These are phyloP conservation scores for Stagonosporopsis cucurbitacearum DNA, from an alignment of 2,329 filamentous ascomycete genomes.

Conservation along the genomic window DNA sequence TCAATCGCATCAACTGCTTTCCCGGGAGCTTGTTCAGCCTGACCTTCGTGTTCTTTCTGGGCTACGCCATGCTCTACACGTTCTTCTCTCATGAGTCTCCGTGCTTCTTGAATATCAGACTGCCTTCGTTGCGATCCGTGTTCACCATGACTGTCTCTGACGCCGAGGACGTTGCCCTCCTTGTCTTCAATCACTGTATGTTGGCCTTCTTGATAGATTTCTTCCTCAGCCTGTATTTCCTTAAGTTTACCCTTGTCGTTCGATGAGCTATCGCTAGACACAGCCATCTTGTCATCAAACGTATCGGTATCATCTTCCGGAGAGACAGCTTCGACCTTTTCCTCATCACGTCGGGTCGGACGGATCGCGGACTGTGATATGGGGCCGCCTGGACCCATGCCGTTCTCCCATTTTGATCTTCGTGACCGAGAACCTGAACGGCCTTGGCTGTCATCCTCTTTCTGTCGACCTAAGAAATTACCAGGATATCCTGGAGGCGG, in stretches of 20 bases:
- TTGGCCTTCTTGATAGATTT: constrained; percentile 82
- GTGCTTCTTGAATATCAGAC: constrained; percentile 63
- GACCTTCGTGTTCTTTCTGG: constrained; percentile 57
- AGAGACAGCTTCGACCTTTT: constrained; percentile 41
- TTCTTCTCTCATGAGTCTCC: constrained; percentile 61
- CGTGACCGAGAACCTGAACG: constrained; percentile 66
- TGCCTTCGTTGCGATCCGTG: constrained; percentile 65
- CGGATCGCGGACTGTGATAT: constrained; percentile 89
- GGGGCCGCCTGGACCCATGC: constrained; percentile 80
- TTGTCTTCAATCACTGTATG: constrained; percentile 82
- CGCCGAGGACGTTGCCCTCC: constrained; percentile 82
- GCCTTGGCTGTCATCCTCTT: constrained; percentile 72
- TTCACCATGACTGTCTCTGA: constrained; percentile 58
- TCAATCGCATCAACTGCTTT: constrained; percentile 49
- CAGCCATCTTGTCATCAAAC: constrained; percentile 52
- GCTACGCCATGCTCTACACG: constrained; percentile 52
- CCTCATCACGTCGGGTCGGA: constrained; percentile 59
- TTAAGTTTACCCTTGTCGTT: constrained; percentile 44
- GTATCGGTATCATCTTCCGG: constrained; percentile 55
- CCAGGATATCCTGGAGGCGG: constrained; percentile 74
- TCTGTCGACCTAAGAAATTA: constrained; percentile 80
- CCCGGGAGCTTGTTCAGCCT: constrained; percentile 40
- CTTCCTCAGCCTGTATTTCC: constrained; percentile 51
- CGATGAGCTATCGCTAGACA: constrained; percentile 45
- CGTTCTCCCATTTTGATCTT: constrained; percentile 68